Percentiles rank a stretch among this genome's conserved stretches.
phyloP scores from a whole-genome alignment of 2,329 filamentous ascomycete genomes.

The Penicillium sp. region DNA sequence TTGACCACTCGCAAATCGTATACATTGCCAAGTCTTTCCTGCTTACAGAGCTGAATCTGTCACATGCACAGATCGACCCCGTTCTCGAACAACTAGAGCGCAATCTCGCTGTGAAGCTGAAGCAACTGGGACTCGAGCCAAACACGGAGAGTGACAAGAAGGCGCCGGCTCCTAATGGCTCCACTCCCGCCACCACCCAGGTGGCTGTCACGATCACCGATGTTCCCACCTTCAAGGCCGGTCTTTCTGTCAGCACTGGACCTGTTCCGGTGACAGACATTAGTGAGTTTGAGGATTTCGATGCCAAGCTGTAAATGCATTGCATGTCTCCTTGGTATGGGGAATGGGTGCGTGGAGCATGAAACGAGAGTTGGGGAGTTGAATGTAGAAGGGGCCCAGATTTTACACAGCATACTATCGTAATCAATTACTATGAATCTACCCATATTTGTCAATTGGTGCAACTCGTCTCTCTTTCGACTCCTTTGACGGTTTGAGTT shows the following conservation, averaged over 20 bases:
- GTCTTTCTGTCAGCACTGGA: constrained; percentile 68
- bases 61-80: constrained; percentile 49
- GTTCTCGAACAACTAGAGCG: constrained; percentile 52
- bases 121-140: constrained; percentile 42
- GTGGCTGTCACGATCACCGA: constrained; percentile 66
- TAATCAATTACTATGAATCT: no score
- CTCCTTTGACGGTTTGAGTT: neutral
- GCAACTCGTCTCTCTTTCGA: no score
- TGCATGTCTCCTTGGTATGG: neutral
- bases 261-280: constrained; percentile 71
- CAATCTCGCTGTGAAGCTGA: constrained; percentile 47
- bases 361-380: constrained; percentile 12
- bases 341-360: constrained; percentile 11
- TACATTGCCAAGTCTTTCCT: constrained; percentile 54
- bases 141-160: neutral
- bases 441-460: constrained; percentile 2
- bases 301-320: constrained; percentile 69
- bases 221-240: constrained; percentile 75
- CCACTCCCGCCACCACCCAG: constrained; percentile 30
- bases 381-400: constrained; percentile 5
- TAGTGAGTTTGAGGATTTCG: constrained; percentile 79
- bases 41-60: constrained; percentile 47
- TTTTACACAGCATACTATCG: no score
- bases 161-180: constrained; percentile 31
- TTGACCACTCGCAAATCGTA: constrained; percentile 51